Conservation (phyloP, 306 rosid genomes). For the Sicyos edulis region DNA sequence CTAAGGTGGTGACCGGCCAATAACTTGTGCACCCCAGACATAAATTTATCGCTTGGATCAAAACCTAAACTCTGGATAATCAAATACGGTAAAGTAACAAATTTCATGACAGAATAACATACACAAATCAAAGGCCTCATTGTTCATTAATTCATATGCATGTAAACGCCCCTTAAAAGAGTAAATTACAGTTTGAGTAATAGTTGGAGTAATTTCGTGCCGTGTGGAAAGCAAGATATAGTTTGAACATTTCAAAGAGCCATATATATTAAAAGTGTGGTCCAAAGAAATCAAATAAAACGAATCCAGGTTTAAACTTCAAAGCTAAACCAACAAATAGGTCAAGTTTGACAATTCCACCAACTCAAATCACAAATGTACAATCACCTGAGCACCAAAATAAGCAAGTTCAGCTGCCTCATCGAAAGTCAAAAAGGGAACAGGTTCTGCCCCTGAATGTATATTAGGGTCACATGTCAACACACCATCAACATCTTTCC, state of each 20-base stretch:
- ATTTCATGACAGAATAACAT: background rate
- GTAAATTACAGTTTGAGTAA: background rate
- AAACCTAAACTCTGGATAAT: background rate
- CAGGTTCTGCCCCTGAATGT: slow-evolving; percentile 63
- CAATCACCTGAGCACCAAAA: slow-evolving; percentile 92
- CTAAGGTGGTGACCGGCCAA: background rate
- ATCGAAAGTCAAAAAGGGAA: slow-evolving; percentile 88
- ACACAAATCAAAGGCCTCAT: background rate
- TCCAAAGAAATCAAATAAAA: slow-evolving; percentile 2
- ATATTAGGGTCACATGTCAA: slow-evolving; percentile 88
- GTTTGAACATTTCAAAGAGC: slow-evolving; percentile 13
- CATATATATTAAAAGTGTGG: background rate
- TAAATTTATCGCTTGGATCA: no score
- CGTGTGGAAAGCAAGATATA: background rate
- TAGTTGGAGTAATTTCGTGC: slow-evolving; percentile 6
- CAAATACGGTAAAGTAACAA: slow-evolving; percentile 20
- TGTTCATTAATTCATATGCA: background rate
- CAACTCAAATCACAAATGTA: slow-evolving; percentile 4
- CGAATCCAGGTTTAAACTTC: background rate
- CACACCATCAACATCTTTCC: slow-evolving; percentile 99
- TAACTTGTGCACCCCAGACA: background rate
- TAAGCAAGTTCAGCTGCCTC: slow-evolving; percentile 99
- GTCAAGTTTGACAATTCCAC: background rate
- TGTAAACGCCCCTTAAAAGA: no score
- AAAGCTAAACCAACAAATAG: background rate